A percentile compares a stretch with the other conserved stretches of the same genome.
Conservation (phyloP, 768 basidiomycete genomes). For the Mycena kentingensis region DNA sequence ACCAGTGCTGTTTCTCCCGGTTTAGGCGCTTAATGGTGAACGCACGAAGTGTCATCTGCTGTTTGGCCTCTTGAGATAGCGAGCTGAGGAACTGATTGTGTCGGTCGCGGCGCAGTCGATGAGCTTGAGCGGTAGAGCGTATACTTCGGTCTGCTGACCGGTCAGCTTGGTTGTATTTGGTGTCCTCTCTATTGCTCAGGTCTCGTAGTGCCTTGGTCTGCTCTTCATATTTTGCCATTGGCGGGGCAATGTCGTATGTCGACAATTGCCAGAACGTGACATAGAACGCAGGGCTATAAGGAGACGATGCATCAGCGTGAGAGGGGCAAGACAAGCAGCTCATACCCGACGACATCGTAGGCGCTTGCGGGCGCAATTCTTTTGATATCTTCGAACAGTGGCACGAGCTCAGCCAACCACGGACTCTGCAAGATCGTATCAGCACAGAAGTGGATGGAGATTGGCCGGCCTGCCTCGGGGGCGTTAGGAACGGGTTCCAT, state of each 20-base stretch:
- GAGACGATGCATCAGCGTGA: slow-evolving; percentile 10
- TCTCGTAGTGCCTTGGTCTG: slow-evolving; percentile 63
- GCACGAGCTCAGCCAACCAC: slow-evolving; percentile 76
- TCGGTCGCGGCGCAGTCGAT: slow-evolving; percentile 65
- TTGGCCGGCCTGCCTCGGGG: slow-evolving; percentile 39
- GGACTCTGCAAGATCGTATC: slow-evolving; percentile 51
- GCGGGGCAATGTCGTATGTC: slow-evolving; percentile 84
- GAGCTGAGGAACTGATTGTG: slow-evolving; percentile 61
- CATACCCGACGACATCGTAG: slow-evolving; percentile 73
- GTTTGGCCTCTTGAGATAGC: slow-evolving; percentile 71
- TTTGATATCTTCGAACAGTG: slow-evolving; percentile 75
- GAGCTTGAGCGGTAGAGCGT: slow-evolving; percentile 55
- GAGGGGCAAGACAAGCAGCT: slow-evolving; percentile 4
- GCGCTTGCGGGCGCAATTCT: slow-evolving; percentile 69
- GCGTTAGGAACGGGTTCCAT: slow-evolving; percentile 48
- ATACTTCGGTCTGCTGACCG: slow-evolving; percentile 68
- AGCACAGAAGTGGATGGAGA: not conserved
- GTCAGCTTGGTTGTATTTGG: slow-evolving; percentile 63
- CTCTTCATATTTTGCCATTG: slow-evolving; percentile 75
- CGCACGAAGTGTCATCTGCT: slow-evolving; percentile 68
- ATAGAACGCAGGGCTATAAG: slow-evolving; percentile 83
- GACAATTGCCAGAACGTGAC: slow-evolving; percentile 97
- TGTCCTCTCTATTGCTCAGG: slow-evolving; percentile 70
- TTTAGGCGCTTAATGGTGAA: slow-evolving; percentile 77
- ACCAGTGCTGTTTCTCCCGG: slow-evolving; percentile 84